A percentile compares a stretch with the other conserved stretches of the same genome.
phyloP scores from a whole-genome alignment of 371 early-diverging fungal genomes.

The Mucor irregularis region DNA sequence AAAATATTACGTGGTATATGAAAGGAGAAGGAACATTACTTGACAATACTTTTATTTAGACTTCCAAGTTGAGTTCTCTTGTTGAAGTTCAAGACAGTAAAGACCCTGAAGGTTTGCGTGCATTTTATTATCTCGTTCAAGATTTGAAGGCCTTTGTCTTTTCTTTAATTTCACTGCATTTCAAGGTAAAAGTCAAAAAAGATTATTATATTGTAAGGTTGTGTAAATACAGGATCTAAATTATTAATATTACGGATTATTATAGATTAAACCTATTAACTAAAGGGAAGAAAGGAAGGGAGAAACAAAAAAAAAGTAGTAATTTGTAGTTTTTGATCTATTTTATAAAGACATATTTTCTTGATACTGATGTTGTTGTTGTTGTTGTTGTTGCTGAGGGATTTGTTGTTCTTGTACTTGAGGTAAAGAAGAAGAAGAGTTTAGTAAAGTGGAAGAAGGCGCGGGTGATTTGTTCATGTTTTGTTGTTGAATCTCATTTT shows the following conservation, averaged over 20 bases:
- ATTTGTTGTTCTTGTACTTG: not conserved
- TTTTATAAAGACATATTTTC: not conserved
- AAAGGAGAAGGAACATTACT: not conserved
- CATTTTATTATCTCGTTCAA: slow-evolving; percentile 96
- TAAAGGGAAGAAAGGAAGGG: slow-evolving; percentile 18
- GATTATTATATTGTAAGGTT: not conserved
- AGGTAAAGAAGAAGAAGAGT: not conserved
- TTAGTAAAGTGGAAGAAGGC: slow-evolving; percentile 23
- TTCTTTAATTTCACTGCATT: slow-evolving; percentile 92
- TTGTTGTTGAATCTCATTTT: slow-evolving; percentile 1
- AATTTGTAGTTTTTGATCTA: not conserved
- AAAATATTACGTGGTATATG: slow-evolving; percentile 1
- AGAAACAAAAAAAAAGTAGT: slow-evolving; percentile 8
- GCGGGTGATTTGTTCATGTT: not conserved
- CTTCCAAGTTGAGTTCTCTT: slow-evolving; percentile 90
- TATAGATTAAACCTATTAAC: slow-evolving; percentile 52
- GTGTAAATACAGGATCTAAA: not conserved
- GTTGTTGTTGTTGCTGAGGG: not conserved
- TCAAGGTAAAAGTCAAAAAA: slow-evolving; percentile 78
- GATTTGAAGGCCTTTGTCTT: slow-evolving; percentile 95
- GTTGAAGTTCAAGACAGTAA: slow-evolving; percentile 87
- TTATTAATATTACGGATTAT: not conserved
- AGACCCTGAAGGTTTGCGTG: slow-evolving; percentile 94
- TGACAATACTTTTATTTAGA: slow-evolving; percentile 61
- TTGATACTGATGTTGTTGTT: slow-evolving; percentile 6